phyloP scores from a whole-genome alignment of 345 rosid species.

The Orychophragmus violaceus region DNA sequence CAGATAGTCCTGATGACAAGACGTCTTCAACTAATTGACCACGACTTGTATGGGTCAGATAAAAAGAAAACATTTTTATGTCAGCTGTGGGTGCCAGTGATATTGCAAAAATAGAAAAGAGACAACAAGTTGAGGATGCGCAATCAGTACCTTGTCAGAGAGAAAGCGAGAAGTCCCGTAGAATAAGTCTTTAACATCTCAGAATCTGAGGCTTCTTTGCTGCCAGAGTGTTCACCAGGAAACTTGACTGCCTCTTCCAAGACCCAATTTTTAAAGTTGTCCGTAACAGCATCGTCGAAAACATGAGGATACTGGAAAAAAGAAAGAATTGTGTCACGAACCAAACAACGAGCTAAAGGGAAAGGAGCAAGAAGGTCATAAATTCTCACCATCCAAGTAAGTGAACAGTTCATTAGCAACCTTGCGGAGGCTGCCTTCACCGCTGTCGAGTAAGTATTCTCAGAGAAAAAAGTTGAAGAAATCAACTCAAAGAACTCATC shows the following conservation, averaged over 20 bases:
- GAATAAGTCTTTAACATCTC: slow-evolving; percentile 87
- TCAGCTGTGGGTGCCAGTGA: slow-evolving; percentile 15
- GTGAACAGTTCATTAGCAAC: slow-evolving; percentile 71
- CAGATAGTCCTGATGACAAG: slow-evolving; percentile 81
- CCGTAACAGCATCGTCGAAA: slow-evolving; percentile 74
- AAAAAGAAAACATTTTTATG: background rate
- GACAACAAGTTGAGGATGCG: background rate
- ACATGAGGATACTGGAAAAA: slow-evolving; percentile 71
- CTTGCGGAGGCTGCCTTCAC: slow-evolving; percentile 88
- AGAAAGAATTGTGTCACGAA: slow-evolving; percentile 16
- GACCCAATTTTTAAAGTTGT: slow-evolving; percentile 81
- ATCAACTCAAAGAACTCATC: slow-evolving; percentile 96
- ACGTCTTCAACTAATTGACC: slow-evolving; percentile 94
- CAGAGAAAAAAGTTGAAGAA: slow-evolving; percentile 81
- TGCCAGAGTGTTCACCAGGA: slow-evolving; percentile 51
- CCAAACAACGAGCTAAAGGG: background rate
- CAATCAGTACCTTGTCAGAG: slow-evolving; percentile 57
- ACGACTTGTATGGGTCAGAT: slow-evolving; percentile 39
- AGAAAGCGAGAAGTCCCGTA: slow-evolving; percentile 88
- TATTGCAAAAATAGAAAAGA: background rate
- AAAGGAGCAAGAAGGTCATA: background rate
- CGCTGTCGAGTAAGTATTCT: slow-evolving; percentile 55
- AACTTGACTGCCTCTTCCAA: slow-evolving; percentile 61
- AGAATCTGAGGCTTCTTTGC: slow-evolving; percentile 61
- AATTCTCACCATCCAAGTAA: slow-evolving; percentile 61